Percentiles rank a stretch among this genome's conserved stretches.
Evolutionary conservation across 208 protist species (phyloP).

Genomic region (Trypanosoma congolense): DNA sequence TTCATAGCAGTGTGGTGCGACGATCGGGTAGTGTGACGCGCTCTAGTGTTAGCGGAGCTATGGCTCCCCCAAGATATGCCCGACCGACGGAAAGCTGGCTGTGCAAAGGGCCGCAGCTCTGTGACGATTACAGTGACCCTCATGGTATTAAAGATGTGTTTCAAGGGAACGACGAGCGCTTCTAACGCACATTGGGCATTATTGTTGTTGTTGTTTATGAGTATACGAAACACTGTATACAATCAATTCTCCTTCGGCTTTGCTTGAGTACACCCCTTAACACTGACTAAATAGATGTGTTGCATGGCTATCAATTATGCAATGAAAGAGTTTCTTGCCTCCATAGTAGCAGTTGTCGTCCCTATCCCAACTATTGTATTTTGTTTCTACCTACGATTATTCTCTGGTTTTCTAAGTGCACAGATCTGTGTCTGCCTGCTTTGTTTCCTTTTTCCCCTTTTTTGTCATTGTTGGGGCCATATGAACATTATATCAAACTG

Average conservation of each 20-base stretch:
- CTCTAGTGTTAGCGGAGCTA: conserved; percentile 1
- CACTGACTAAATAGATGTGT: too few relatives aligned
- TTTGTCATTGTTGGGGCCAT: not conserved
- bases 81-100: conserved; percentile 73
- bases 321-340: too few relatives aligned
- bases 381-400: not conserved
- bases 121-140: conserved; percentile 12
- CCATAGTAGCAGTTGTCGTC: too few relatives aligned
- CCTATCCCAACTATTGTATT: not conserved
- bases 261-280: too few relatives aligned
- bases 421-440: too few relatives aligned
- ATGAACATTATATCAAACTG: not conserved
- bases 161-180: not conserved
- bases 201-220: not conserved
- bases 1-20: conserved; percentile 1
- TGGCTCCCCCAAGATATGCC: conserved; percentile 49
- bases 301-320: not conserved
- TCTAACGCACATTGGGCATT: conserved; percentile 1
- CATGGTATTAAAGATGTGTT: conserved; percentile 3
- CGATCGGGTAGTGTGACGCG: conserved; percentile 12
- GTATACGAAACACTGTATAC: not conserved
- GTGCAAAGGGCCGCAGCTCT: conserved; percentile 40
- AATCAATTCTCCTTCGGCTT: not conserved
- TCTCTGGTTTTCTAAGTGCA: too few relatives aligned
- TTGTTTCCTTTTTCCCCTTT: not conserved